Conservation (phyloP, 2,329 filamentous ascomycete genomes). For the Aspergillus puulaauensis region DNA sequence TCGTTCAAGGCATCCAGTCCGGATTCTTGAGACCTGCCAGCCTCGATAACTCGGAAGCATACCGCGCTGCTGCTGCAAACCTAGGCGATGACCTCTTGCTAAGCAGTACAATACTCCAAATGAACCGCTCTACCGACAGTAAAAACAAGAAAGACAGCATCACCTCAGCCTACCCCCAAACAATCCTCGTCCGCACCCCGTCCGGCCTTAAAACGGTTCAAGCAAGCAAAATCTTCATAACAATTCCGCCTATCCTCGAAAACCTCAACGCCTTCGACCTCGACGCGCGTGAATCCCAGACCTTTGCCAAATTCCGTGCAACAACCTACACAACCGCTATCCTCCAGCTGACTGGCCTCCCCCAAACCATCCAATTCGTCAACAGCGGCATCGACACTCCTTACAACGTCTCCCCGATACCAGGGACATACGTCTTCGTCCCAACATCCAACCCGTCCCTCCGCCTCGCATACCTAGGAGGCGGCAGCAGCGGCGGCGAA, state of each 20-base stretch:
- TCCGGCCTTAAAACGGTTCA: conserved; percentile 28
- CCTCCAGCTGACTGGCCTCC: conserved; percentile 28
- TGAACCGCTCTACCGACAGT: conserved; percentile 30
- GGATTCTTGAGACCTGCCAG: conserved; percentile 32
- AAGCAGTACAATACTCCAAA: conserved; percentile 33
- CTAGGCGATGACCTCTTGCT: conserved; percentile 36
- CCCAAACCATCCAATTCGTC: neutral
- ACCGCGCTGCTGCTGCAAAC: conserved; percentile 33
- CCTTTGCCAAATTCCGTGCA: conserved; percentile 32
- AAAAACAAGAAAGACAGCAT: no score
- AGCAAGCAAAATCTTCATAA: conserved; percentile 37
- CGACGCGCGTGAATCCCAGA: conserved; percentile 25
- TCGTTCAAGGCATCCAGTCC: conserved; percentile 34
- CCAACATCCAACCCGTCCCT: neutral
- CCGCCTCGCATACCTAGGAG: neutral
- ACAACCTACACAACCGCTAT: conserved; percentile 31
- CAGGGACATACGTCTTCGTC: conserved; percentile 5
- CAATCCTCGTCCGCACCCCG: conserved; percentile 26
- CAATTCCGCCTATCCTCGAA: conserved; percentile 35
- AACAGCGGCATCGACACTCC: conserved; percentile 10
- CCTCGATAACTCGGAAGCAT: conserved; percentile 41
- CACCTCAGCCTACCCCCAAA: conserved; percentile 14
- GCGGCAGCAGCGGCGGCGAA: neutral
- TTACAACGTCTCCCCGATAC: conserved; percentile 10
- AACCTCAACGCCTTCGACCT: conserved; percentile 35